phyloP scores from a whole-genome alignment of 2,329 filamentous ascomycete genomes.

The Pseudonectria foliicola region DNA sequence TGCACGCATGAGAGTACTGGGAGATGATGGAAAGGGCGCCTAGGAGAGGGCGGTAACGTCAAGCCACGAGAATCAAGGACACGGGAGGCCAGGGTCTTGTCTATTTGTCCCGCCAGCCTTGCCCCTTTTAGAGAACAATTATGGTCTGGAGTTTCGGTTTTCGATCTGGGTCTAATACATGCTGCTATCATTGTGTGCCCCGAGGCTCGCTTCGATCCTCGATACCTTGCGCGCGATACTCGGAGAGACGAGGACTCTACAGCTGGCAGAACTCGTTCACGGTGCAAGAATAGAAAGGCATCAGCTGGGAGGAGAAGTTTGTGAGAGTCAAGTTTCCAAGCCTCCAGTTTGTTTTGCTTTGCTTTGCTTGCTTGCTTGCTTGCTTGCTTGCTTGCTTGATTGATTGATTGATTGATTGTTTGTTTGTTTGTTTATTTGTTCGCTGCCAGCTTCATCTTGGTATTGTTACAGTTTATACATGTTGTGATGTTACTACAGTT shows the following conservation, averaged over 20 bases:
- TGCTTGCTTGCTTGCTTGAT: background rate
- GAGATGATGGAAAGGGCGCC: constrained; percentile 10
- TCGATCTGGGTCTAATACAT: constrained; percentile 38
- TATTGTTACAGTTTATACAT: background rate
- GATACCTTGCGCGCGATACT: constrained; percentile 4
- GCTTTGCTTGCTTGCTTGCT: constrained; percentile 4
- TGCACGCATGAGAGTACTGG: constrained; percentile 7
- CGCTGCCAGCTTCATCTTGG: background rate
- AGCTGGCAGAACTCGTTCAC: background rate
- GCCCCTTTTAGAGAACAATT: constrained; percentile 32
- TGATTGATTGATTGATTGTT: constrained; percentile 1
- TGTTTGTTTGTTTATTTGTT: background rate
- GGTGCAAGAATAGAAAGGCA: constrained; percentile 1
- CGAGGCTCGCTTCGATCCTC: constrained; percentile 1
- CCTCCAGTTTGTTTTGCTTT: too few species aligned
- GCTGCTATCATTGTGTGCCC: constrained; percentile 22
- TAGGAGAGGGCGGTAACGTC: constrained; percentile 13
- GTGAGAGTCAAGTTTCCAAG: too few species aligned
- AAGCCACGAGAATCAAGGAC: constrained; percentile 14
- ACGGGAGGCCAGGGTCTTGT: constrained; percentile 19
- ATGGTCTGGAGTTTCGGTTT: constrained; percentile 42
- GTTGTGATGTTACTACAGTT: constrained; percentile 19
- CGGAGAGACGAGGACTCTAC: background rate
- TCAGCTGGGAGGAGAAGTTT: constrained; percentile 1
- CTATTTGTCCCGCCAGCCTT: constrained; percentile 18